phyloP scores from a whole-genome alignment of 257 asterid species.

The Haberlea rhodopensis region DNA sequence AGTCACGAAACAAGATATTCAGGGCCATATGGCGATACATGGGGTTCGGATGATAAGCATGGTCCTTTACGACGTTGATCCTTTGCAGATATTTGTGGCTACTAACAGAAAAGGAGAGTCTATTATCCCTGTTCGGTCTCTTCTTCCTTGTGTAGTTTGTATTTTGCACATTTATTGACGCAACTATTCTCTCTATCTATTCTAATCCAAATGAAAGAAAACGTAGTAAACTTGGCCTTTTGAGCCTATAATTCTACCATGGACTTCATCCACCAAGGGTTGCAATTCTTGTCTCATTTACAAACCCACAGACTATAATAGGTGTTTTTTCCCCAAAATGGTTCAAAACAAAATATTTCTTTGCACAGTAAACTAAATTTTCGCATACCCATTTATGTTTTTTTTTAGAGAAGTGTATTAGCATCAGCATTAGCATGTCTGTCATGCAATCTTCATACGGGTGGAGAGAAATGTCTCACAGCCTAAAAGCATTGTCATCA shows the following conservation, averaged over 20 bases:
- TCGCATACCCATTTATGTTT: too few species aligned
- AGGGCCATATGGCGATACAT: conserved; percentile 49
- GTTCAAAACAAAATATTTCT: too few species aligned
- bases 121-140: not conserved
- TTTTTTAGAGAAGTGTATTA: too few species aligned
- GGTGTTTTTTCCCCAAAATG: too few species aligned
- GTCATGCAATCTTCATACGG: too few species aligned
- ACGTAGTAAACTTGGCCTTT: not conserved
- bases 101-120: too few species aligned
- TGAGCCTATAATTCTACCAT: not conserved
- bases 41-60: conserved; percentile 3
- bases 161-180: not conserved
- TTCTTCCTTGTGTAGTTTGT: not conserved
- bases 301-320: too few species aligned
- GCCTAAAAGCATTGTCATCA: too few species aligned
- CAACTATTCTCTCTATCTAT: not conserved
- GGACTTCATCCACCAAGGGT: not conserved
- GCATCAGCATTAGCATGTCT: too few species aligned
- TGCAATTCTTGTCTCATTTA: too few species aligned
- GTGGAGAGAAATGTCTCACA: too few species aligned
- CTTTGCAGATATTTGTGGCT: not conserved
- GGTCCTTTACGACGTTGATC: not conserved
- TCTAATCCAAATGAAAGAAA: not conserved
- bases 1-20: conserved; percentile 74
- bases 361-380: too few species aligned